Evolutionary conservation across 2,329 filamentous ascomycete species (phyloP), one percentile per base, ranked within the genome.

Genomic region (Ceratocystis lukuohia): DNA sequence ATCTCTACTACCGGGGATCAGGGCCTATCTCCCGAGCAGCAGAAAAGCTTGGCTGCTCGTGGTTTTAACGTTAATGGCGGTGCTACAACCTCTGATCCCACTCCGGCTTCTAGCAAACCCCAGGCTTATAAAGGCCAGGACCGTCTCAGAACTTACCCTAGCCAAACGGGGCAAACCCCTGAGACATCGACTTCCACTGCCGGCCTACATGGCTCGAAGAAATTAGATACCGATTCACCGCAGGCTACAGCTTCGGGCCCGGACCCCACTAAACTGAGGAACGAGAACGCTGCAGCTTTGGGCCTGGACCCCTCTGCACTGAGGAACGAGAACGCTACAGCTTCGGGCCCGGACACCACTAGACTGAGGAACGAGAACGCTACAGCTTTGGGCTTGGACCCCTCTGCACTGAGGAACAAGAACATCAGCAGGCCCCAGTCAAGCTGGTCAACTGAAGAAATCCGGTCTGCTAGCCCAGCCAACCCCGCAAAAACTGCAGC

Each of bases 391-490:
- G 22, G 22, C 22, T 1, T 2, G 22, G 22, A 22, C 22, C 22
- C 22, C 22, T 22, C 64, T 22, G 44, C 41, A 15, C 7, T 62
- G 57, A 64, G 45, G 12, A 66, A 62, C 25, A 61, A 65, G 22
- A 62, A 64, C 28, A 61, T 62, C 30, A 45, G 61, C 22, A 45
- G 67, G 12, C 45, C 64, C 22, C 50, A 48, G 17, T 66, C 64
- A 17, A 63, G 56, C 44, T 68, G 67, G 67, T 68, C 67, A 6
- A 68, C 67, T 25, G 67, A 68, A 28, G 67, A 66, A 45, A 68
- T 68, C 20, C 64, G 67, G 6, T 30, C 64, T 22, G 48, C 57
- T 22, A 64, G 61, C 30, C 56, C 56, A 17, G 56, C 56, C 33
- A 33, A 37, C 37, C 33, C 57, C 28, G 20, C 22, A 6, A 45